Percentiles rank a stretch among this genome's conserved stretches.
These are phyloP conservation scores for Mortierella sp. DNA, from an alignment of 371 early-diverging fungal genomes.

Conservation along the genomic window DNA sequence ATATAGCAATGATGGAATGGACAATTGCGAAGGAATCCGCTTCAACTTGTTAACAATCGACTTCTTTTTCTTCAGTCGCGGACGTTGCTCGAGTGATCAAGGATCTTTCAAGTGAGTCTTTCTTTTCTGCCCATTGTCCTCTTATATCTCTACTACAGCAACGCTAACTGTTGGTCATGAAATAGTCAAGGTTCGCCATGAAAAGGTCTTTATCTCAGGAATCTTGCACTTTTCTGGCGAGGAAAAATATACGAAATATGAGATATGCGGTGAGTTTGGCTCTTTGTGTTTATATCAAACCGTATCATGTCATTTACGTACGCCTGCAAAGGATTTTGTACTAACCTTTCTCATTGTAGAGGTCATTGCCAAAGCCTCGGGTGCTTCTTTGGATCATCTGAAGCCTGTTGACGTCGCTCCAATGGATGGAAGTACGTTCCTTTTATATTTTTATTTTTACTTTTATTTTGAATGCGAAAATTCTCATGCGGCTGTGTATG, in stretches of 20 bases:
- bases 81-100: conserved; percentile 78
- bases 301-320: not conserved
- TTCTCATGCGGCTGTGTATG: not conserved
- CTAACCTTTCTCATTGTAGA: conserved; percentile 40
- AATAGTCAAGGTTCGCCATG: conserved; percentile 58
- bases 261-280: conserved; percentile 74
- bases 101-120: conserved; percentile 65
- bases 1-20: not conserved
- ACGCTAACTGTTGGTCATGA: not conserved
- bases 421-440: conserved; percentile 40
- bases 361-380: conserved; percentile 64
- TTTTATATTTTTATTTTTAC: conserved; percentile 9
- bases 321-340: not conserved
- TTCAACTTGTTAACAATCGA: not conserved
- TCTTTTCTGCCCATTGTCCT: not conserved
- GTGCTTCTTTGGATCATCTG: conserved; percentile 67
- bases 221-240: conserved; percentile 78
- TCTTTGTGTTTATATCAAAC: not conserved
- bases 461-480: not conserved
- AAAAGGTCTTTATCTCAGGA: conserved; percentile 66
- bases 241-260: conserved; percentile 82
- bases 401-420: conserved; percentile 63
- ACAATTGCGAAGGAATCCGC: not conserved
- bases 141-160: not conserved
- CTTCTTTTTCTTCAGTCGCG: conserved; percentile 56